Base-by-base conservation (phyloP, 177 flowering plant genomes). In the Vitis hybrid region DNA sequence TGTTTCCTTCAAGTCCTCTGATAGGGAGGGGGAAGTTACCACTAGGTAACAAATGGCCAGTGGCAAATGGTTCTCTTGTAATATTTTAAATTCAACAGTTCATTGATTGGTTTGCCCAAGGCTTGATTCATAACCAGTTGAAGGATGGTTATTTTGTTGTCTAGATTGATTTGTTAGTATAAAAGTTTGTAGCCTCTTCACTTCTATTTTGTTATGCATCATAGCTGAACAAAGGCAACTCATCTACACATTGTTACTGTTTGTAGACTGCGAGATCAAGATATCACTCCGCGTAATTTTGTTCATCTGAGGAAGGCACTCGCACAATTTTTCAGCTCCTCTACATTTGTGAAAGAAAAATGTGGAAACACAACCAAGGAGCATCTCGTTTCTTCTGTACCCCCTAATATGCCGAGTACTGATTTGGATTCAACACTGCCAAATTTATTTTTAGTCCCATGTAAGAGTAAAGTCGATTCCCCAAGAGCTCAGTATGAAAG, bases 191-290 rank as follows among this genome's bases (percentile, higher is more conserved):
- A 22, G 8, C 34, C 53, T 63, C 3, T 18, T 63, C 9, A 7
- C 18, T 63, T 57, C 26, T 9, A 16, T 16, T 16, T 22, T 59
- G 29, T 11, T 13, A 59, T 22, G 50, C 16, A 15, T 31, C 9
- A 26, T 50, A 67, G 7, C 61, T 67, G 19, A 39, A 55, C 45
- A 39, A 55, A 10, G 16, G 53, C n/a, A 20, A 45, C 69, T 64
- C 3, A 22, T 54, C 19, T 16, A 7, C 63, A 19, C 63, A 56
- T 48, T 63, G 50, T 54, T 3, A 0, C 60, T 26, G 8, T 50
- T 53, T 75, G 65, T 72, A 92, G 98, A 72, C 63, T 94, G 71
- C 86, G 72, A 45, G 90, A 87, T 73, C 71, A 76, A 67, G 86
- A 88, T 60, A 68, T 82, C 52, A 68, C 72, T 65, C 84, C 90